These are phyloP conservation scores for Saccharomycopsis sp. DNA, from an alignment of 805 yeast species.

Conservation along the genomic window DNA sequence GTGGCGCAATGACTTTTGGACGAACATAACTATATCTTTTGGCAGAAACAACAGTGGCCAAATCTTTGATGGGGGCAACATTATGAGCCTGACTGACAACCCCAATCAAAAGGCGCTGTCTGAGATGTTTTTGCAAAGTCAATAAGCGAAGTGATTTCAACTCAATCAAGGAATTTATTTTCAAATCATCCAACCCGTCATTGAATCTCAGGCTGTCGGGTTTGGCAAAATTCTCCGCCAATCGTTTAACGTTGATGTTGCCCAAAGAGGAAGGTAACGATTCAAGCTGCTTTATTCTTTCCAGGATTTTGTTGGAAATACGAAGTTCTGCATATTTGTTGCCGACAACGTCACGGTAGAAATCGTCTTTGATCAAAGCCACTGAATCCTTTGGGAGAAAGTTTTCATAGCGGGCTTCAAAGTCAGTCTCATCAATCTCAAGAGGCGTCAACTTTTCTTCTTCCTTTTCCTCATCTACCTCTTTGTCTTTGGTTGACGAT, in stretches of 20 bases:
- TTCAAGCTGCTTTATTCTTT: slow-evolving; percentile 54
- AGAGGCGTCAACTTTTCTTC: slow-evolving; percentile 22
- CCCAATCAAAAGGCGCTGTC: slow-evolving; percentile 48
- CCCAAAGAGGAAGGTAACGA: slow-evolving; percentile 64
- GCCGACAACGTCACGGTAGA: slow-evolving; percentile 32
- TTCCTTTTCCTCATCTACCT: background rate
- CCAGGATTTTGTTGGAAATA: slow-evolving; percentile 44
- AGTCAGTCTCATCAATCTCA: slow-evolving; percentile 19
- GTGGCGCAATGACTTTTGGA: slow-evolving; percentile 60
- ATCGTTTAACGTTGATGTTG: slow-evolving; percentile 38
- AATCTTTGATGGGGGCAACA: slow-evolving; percentile 31
- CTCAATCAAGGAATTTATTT: slow-evolving; percentile 60
- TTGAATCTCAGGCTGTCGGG: slow-evolving; percentile 27
- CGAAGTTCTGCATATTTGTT: slow-evolving; percentile 41
- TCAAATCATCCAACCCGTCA: slow-evolving; percentile 45
- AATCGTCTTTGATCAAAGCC: slow-evolving; percentile 11
- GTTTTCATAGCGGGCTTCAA: slow-evolving; percentile 18
- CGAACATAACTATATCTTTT: slow-evolving; percentile 61
- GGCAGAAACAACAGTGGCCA: slow-evolving; percentile 54
- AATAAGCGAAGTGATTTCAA: slow-evolving; percentile 57
- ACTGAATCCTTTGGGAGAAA: slow-evolving; percentile 13
- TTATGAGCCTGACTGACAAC: slow-evolving; percentile 46
- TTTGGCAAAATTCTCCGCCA: slow-evolving; percentile 31
- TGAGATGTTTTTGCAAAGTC: slow-evolving; percentile 60
- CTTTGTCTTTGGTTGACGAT: background rate